Evolutionary conservation across 306 rosid genomes (phyloP), one percentile per base, ranked within the genome.

Genomic region (Cucurbita pepo): DNA sequence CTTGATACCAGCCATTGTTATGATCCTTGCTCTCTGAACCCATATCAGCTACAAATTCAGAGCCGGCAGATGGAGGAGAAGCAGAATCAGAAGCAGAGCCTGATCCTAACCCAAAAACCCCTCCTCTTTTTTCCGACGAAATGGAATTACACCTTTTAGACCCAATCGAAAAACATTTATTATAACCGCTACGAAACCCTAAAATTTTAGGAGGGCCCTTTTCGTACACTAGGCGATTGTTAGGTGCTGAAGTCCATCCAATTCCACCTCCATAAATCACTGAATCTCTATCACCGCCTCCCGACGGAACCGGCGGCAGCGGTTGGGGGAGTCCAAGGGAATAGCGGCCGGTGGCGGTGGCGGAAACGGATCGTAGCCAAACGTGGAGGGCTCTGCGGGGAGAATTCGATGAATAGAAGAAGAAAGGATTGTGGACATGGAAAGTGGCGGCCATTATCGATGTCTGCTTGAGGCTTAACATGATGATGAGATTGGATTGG

Each of bases 1-100:
- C 73, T 38, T 81, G 80, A 41, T 74, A 83, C 80, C 82, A 78
- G 21, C 76, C 84, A 44, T 55, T 13, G 40, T 54, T 38, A 50
- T 80, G 75, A 37, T 65, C 83, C 69, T 86, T 90, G 77, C 63
- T 59, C 72, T 86, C 86, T 3, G 91, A 84, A 79, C 85, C 85
- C 79, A 87, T 93, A 38, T 77, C 83, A 18, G 79, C 75, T 59
- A 80, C 84, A 74, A 85, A 14, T 65, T 78, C 86, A 53, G 82
- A 69, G 57, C 78, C 85, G 57, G 91, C 76, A 52, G 78, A 75
- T 9, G 57, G 62, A 72, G 81, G 43, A 67, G 74, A 72, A 67
- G 66, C 75, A 58, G 51, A 63, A 63, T 5, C 58, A 52, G 56
- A 52, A 52, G 6, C 69, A 8, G 83, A 76, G 3, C 67, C 79